phyloP scores from a whole-genome alignment of 83 land plant species.

The Picea abies region DNA sequence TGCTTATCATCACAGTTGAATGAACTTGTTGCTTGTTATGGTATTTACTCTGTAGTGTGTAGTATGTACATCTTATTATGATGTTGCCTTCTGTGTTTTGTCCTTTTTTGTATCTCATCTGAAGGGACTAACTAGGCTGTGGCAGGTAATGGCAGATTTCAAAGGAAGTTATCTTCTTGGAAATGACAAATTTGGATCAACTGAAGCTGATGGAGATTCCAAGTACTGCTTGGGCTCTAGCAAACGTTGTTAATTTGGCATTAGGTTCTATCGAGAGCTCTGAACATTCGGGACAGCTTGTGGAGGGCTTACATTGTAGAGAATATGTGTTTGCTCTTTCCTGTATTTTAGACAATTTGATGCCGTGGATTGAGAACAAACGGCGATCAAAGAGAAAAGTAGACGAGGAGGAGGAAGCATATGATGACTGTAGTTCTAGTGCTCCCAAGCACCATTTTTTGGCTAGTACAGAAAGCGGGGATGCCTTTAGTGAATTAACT shows the following conservation, averaged over 20 bases:
- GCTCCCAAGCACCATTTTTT: background rate
- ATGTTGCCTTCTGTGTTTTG: background rate
- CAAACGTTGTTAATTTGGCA: conserved; percentile 60
- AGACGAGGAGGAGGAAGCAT: conserved; percentile 15
- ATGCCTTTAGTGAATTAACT: conserved; percentile 19
- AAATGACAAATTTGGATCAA: conserved; percentile 32
- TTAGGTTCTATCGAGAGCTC: conserved; percentile 22
- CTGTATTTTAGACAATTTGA: conserved; percentile 53
- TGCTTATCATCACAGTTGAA: background rate
- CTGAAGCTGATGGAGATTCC: conserved; percentile 38
- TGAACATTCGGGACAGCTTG: conserved; percentile 38
- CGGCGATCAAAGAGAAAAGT: conserved; percentile 23
- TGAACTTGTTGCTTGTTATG: background rate
- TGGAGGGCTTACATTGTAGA: conserved; percentile 39
- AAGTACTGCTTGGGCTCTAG: conserved; percentile 70
- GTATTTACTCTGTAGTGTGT: background rate
- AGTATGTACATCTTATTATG: background rate
- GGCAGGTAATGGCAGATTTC: conserved; percentile 76
- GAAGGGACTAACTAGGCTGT: conserved; percentile 51
- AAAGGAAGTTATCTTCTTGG: conserved; percentile 35
- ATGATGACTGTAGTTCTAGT: conserved; percentile 11
- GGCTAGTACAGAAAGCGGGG: background rate
- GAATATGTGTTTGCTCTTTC: conserved; percentile 62
- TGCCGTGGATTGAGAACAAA: conserved; percentile 43
- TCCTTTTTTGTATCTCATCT: background rate